Percentiles rank a stretch among this genome's conserved stretches.
Conservation (phyloP, 768 basidiomycete genomes). For the Rubroboletus pulcherrimus region DNA sequence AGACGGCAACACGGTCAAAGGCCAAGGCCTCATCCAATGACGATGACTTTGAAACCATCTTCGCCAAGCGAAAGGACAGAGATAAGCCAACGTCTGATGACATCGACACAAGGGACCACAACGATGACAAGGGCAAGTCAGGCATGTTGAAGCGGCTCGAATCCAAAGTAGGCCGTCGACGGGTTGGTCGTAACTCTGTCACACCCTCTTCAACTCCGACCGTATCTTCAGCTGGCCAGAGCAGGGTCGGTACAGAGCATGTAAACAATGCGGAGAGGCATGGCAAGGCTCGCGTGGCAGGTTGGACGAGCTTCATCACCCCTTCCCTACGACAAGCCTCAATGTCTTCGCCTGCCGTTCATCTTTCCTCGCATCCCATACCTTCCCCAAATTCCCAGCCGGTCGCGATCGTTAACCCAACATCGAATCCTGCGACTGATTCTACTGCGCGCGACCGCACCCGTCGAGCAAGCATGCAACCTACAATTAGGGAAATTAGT, state of each 20-base stretch:
- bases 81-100: slow-evolving; percentile 31
- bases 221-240: slow-evolving; percentile 28
- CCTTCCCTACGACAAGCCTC: slow-evolving; percentile 69
- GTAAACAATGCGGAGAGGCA: slow-evolving; percentile 35
- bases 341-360: slow-evolving; percentile 71
- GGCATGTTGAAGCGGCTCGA: slow-evolving; percentile 46
- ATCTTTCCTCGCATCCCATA: slow-evolving; percentile 55
- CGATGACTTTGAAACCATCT: slow-evolving; percentile 42
- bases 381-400: slow-evolving; percentile 53
- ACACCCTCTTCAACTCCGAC: slow-evolving; percentile 38
- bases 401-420: slow-evolving; percentile 44
- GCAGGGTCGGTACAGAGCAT: slow-evolving; percentile 26
- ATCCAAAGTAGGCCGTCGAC: slow-evolving; percentile 51
- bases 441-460: slow-evolving; percentile 46
- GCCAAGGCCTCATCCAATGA: slow-evolving; percentile 36
- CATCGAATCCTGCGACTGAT: slow-evolving; percentile 43
- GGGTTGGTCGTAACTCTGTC: slow-evolving; percentile 39
- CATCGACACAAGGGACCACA: slow-evolving; percentile 24
- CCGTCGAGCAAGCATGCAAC: slow-evolving; percentile 38
- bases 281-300: slow-evolving; percentile 46
- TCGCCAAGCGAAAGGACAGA: slow-evolving; percentile 44
- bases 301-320: slow-evolving; percentile 55
- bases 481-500: slow-evolving; percentile 38
- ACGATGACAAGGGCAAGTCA: slow-evolving; percentile 40
- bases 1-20: slow-evolving; percentile 59